Evolutionary conservation across 768 basidiomycete genomes (phyloP).

Genomic region (Trametes coccinea): DNA sequence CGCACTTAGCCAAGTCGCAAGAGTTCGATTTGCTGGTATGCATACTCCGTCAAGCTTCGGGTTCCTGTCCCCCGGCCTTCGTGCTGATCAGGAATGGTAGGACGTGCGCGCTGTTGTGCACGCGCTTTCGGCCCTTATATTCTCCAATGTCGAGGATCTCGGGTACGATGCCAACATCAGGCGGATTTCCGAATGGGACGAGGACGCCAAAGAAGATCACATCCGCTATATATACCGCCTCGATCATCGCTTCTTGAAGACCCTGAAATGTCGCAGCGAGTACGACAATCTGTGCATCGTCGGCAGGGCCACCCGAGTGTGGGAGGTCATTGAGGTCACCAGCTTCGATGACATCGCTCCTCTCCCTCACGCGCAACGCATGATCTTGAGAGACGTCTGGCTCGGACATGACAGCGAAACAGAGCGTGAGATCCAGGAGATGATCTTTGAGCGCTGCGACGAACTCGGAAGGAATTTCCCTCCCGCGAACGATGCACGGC

Average conservation of each 20-base stretch:
- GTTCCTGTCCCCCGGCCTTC: neutral
- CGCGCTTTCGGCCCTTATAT: neutral
- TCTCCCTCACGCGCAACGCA: neutral
- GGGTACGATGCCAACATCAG: conserved; percentile 10
- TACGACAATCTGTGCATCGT: conserved; percentile 1
- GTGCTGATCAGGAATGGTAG: neutral
- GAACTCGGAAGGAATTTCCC: conserved; percentile 2
- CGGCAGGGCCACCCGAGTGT: conserved; percentile 2
- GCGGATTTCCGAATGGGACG: neutral
- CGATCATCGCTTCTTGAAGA: conserved; percentile 1
- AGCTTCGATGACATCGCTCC: neutral
- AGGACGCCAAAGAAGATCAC: neutral
- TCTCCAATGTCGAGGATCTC: conserved; percentile 8
- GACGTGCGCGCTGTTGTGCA: conserved; percentile 6
- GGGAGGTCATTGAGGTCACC: conserved; percentile 4
- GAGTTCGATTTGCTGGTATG: conserved; percentile 1
- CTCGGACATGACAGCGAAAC: conserved; percentile 1
- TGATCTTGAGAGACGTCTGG: conserved; percentile 7
- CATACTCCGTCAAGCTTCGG: neutral
- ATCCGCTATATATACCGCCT: conserved; percentile 4
- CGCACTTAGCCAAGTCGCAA: conserved; percentile 3
- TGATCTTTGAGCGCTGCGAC: conserved; percentile 5
- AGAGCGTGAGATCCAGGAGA: conserved; percentile 6
- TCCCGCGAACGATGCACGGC: neutral
- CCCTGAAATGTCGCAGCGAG: neutral